Conservation (phyloP, 1,139 yeast genomes). For the Geotrichum carabidarum region DNA sequence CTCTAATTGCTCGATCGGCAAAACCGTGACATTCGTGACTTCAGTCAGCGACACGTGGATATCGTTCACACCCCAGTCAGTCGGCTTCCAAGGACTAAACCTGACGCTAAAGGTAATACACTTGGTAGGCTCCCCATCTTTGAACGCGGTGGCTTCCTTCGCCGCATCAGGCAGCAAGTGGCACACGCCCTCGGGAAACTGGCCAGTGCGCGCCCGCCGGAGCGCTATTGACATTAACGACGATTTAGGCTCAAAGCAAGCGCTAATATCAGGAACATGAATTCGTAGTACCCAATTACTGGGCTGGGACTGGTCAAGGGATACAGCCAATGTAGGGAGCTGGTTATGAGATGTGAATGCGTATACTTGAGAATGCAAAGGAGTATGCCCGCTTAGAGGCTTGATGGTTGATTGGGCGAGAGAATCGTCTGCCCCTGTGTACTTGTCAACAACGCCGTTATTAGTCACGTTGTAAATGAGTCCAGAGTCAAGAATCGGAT, state of each 20-base stretch:
- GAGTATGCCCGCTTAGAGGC: not conserved
- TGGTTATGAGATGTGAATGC: conserved; percentile 3
- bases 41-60: conserved; percentile 15
- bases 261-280: conserved; percentile 18
- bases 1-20: conserved; percentile 11
- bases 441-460: conserved; percentile 5
- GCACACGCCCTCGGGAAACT: conserved; percentile 18
- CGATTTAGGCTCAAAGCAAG: conserved; percentile 12
- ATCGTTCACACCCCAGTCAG: conserved; percentile 17
- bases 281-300: conserved; percentile 8
- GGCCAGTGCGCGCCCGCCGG: conserved; percentile 7
- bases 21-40: conserved; percentile 6
- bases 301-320: conserved; percentile 13
- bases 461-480: conserved; percentile 8
- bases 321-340: conserved; percentile 13
- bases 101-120: conserved; percentile 23
- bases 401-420: not conserved
- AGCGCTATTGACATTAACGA: conserved; percentile 14
- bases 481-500: conserved; percentile 17
- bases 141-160: conserved; percentile 4
- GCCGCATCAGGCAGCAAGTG: conserved; percentile 7
- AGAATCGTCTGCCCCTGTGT: not conserved
- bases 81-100: conserved; percentile 20
- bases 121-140: conserved; percentile 9
- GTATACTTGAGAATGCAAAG: conserved; percentile 2